Percentiles rank a stretch among this genome's conserved stretches.
Conservation (phyloP, 164 flowering plant genomes). For the Annona cherimola region DNA sequence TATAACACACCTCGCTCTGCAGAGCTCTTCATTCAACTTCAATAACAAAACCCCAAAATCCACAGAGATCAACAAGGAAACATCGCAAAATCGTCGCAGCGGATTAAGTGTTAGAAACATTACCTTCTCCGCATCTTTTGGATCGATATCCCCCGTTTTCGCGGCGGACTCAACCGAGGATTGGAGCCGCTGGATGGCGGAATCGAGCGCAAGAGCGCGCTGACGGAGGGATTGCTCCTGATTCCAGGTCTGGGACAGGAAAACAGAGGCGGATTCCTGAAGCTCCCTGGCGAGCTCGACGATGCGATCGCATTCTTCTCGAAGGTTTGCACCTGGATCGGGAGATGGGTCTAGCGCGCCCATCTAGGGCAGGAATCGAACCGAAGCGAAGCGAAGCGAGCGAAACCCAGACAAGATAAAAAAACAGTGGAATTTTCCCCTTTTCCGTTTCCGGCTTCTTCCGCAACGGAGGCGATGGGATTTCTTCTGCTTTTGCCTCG, state of each 20-base stretch:
- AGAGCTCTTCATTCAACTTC: conserved; percentile 40
- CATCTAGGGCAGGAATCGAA: conserved; percentile 12
- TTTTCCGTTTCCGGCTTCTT: not conserved
- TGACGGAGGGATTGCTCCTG: conserved; percentile 68
- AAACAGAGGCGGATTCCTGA: conserved; percentile 58
- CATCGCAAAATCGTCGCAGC: not conserved
- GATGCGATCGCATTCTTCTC: conserved; percentile 46
- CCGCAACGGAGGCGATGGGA: not conserved
- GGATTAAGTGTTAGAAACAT: not conserved
- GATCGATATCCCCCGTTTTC: conserved; percentile 28
- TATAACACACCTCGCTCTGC: conserved; percentile 30
- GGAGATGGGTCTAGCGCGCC: conserved; percentile 7
- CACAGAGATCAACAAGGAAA: not conserved
- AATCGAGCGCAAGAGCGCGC: conserved; percentile 47
- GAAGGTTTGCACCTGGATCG: conserved; percentile 6
- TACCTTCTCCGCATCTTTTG: conserved; percentile 51
- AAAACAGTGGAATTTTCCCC: not conserved
- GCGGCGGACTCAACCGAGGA: conserved; percentile 28
- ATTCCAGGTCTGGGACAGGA: conserved; percentile 34
- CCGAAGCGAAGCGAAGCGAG: not conserved
- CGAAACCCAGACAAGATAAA: too few relatives aligned
- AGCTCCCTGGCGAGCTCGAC: conserved; percentile 69
- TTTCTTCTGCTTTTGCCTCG: not conserved
- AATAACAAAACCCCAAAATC: not conserved
- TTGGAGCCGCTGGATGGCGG: conserved; percentile 37